A percentile compares a stretch with the other conserved stretches of the same genome.
Conservation (phyloP, 768 basidiomycete species). For the Cyclocybe aegerita region DNA sequence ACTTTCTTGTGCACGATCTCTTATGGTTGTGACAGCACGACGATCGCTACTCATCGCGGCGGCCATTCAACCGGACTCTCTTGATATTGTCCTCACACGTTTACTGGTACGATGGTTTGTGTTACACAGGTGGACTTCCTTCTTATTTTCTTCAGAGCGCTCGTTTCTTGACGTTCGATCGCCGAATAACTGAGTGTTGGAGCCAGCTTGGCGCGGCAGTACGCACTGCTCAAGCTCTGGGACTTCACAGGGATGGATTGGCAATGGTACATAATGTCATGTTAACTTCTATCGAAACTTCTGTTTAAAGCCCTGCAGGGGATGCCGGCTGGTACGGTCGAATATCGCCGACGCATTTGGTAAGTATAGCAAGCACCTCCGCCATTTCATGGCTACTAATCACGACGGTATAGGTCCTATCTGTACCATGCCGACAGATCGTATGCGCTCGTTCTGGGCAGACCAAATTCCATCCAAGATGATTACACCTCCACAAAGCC, state of each 20-base stretch:
- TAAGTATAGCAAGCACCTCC: slow-evolving; percentile 24
- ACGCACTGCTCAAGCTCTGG: slow-evolving; percentile 90
- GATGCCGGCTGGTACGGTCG: slow-evolving; percentile 72
- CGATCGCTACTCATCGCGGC: slow-evolving; percentile 88
- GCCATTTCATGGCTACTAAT: background rate
- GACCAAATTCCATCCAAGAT: slow-evolving; percentile 88
- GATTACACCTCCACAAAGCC: slow-evolving; percentile 82
- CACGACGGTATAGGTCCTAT: slow-evolving; percentile 55
- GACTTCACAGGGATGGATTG: slow-evolving; percentile 86
- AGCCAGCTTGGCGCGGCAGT: slow-evolving; percentile 93
- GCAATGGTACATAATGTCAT: slow-evolving; percentile 53
- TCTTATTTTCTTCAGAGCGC: slow-evolving; percentile 39
- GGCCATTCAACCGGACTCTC: slow-evolving; percentile 88
- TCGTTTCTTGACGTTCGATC: slow-evolving; percentile 66
- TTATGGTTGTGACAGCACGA: slow-evolving; percentile 54
- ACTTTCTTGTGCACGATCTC: background rate
- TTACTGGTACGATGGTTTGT: slow-evolving; percentile 59
- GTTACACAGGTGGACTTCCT: background rate
- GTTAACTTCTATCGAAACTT: slow-evolving; percentile 16
- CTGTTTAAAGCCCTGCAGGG: slow-evolving; percentile 39
- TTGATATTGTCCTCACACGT: slow-evolving; percentile 92
- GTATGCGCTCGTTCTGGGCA: slow-evolving; percentile 86
- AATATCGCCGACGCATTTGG: slow-evolving; percentile 92
- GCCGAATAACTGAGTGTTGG: slow-evolving; percentile 94
- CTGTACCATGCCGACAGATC: slow-evolving; percentile 93